Evolutionary conservation across 2,329 filamentous ascomycete genomes (phyloP).

Genomic region (Tolypocladium ovalisporum): DNA sequence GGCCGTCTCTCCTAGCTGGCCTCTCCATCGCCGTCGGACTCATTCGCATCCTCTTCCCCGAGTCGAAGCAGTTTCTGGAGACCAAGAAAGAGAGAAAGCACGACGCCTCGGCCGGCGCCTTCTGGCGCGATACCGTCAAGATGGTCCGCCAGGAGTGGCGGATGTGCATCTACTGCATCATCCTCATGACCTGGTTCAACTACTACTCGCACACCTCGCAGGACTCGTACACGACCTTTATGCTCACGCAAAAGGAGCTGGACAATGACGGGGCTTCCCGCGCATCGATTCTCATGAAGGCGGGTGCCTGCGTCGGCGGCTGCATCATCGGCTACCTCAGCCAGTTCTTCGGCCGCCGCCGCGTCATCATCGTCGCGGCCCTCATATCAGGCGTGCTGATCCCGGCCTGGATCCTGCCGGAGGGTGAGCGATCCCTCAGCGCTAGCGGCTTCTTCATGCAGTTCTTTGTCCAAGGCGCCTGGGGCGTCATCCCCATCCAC

Average conservation of each 20-base stretch:
- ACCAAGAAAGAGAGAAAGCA: conserved; percentile 51
- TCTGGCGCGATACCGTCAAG: conserved; percentile 57
- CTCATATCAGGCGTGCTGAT: conserved; percentile 51
- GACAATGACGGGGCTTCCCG: conserved; percentile 52
- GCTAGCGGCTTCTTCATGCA: conserved; percentile 60
- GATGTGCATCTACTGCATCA: conserved; percentile 65
- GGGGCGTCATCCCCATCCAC: conserved; percentile 61
- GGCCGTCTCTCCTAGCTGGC: conserved; percentile 30
- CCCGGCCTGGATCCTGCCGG: conserved; percentile 59
- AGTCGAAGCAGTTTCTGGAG: conserved; percentile 65
- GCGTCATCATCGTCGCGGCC: conserved; percentile 51
- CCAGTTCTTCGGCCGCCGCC: conserved; percentile 64
- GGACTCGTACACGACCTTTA: conserved; percentile 74
- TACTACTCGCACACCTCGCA: conserved; percentile 71
- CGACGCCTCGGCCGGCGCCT: conserved; percentile 33
- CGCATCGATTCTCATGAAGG: conserved; percentile 76
- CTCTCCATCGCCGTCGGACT: conserved; percentile 59
- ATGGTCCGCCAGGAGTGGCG: conserved; percentile 65
- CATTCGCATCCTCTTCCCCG: conserved; percentile 57
- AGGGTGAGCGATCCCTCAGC: conserved; percentile 46
- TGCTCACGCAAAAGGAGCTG: conserved; percentile 62
- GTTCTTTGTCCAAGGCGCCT: conserved; percentile 55
- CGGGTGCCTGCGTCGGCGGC: conserved; percentile 63
- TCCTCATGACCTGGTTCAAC: conserved; percentile 71
- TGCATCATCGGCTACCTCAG: conserved; percentile 64